Evolutionary conservation across 2,329 filamentous ascomycete genomes (phyloP), one percentile per base, ranked within the genome.

Genomic region (Cytospora paraplurivora): DNA sequence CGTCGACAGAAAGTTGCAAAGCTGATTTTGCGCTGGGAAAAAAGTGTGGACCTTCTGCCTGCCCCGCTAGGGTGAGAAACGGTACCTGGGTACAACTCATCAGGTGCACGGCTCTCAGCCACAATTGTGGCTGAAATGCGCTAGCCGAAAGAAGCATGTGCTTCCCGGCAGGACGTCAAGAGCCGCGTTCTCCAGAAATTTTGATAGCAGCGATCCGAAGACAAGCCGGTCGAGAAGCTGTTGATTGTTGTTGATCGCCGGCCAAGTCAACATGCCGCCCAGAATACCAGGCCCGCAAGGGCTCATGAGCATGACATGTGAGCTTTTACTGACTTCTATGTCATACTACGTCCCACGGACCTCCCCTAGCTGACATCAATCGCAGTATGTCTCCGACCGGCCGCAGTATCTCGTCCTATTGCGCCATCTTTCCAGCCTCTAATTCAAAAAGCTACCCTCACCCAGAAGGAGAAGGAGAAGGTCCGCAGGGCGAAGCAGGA

Each of bases 401-500:
- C 82, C 47, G 19, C 62, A 27, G 58, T 56, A 61, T 68, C 76
- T 53, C 79, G 77, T 67, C 75, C 79, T 49, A 70, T 77, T 38
- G 76, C 76, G 66, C 81, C 81, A 67, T 81, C 78, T 70, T 80
- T 81, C 71, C 78, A 89, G 71, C 82, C 86, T 70, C 73, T 88
- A 73, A 78, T 85, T 69, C 86, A 91, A 69, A 85, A 85, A 67
- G 88, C 90, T 56, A 86, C 85, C 69, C 74, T 88, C 27, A 85
- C 86, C 47, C 78, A 78, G 58, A 82, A 86, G 68, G 85, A 90
- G 68, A 82, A 85, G 69, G 85, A 90, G 68, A 85, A 85, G 77
- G 87, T 87, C 74, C 83, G 85, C 65, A 82, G 85, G 67, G 85
- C 84, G 65, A 87, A 89, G 73, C 85, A 86, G 72, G 92, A 98